These are phyloP conservation scores for Skeletonema tropicum DNA, from an alignment of 108 stramenopile species.

Conservation along the genomic window DNA sequence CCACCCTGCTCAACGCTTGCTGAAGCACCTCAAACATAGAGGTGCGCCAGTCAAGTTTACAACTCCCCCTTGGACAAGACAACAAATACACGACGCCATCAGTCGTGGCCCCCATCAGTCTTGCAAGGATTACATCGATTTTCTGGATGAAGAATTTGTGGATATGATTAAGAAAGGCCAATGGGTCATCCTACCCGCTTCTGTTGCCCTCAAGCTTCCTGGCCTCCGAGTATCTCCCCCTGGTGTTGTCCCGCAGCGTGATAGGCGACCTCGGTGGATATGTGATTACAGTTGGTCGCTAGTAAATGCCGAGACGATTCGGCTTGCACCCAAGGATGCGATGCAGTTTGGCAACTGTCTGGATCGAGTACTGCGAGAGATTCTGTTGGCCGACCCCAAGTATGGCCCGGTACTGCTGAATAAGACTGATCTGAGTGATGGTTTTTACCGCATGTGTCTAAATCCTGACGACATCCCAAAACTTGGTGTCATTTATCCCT, in stretches of 20 bases:
- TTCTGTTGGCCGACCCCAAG: constrained; percentile 10
- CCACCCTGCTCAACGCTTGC: constrained; percentile 32
- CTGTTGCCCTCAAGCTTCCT: background rate
- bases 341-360: constrained; percentile 53
- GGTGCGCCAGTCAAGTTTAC: constrained; percentile 38
- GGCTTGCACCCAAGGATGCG: constrained; percentile 21
- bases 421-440: constrained; percentile 28
- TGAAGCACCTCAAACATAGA: constrained; percentile 12
- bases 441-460: constrained; percentile 28
- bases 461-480: constrained; percentile 27
- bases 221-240: constrained; percentile 12
- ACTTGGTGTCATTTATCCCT: constrained; percentile 25
- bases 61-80: constrained; percentile 26
- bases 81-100: constrained; percentile 15
- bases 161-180: constrained; percentile 14
- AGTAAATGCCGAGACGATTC: constrained; percentile 38
- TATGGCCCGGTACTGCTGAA: constrained; percentile 19
- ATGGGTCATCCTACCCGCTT: constrained; percentile 5
- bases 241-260: constrained; percentile 21
- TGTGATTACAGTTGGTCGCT: constrained; percentile 29
- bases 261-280: constrained; percentile 23
- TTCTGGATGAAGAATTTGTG: constrained; percentile 7
- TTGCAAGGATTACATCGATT: constrained; percentile 4
- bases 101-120: constrained; percentile 26
- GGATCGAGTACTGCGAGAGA: constrained; percentile 12